Conservation (phyloP, 305 asterid species). For the Fraxinus platypoda region DNA sequence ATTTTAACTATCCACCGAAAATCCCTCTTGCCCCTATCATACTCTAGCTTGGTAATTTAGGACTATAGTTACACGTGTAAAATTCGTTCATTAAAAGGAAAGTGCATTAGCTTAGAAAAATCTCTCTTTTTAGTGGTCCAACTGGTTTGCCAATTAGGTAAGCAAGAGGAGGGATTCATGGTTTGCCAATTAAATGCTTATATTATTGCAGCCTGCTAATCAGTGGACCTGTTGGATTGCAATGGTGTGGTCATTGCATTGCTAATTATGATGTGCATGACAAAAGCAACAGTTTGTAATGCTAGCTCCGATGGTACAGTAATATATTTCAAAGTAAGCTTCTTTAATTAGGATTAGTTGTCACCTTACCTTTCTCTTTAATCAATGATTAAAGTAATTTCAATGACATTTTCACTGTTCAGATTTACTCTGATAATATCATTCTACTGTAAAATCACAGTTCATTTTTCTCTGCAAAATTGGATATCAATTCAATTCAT, state of each 20-base stretch:
- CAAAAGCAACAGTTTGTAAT: slow-evolving; percentile 37
- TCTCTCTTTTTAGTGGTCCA: slow-evolving; percentile 16
- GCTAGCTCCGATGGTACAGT: slow-evolving; percentile 19
- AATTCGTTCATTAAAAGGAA: neutral
- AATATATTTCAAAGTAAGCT: slow-evolving; percentile 16
- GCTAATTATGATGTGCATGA: slow-evolving; percentile 62
- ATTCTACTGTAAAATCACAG: neutral
- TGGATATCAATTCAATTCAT: neutral
- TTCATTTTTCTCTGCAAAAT: neutral
- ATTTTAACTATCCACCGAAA: neutral
- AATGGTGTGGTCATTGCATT: slow-evolving; percentile 42
- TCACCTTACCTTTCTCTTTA: slow-evolving; percentile 55
- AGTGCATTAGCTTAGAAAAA: neutral
- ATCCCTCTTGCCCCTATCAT: neutral
- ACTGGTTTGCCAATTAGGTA: slow-evolving; percentile 26
- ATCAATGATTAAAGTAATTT: slow-evolving; percentile 30
- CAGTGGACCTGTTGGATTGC: slow-evolving; percentile 49
- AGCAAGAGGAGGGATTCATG: slow-evolving; percentile 26
- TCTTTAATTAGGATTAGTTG: slow-evolving; percentile 35
- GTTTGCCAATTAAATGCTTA: slow-evolving; percentile 27
- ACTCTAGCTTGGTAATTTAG: neutral
- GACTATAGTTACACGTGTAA: neutral
- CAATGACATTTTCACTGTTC: neutral
- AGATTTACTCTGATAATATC: neutral
- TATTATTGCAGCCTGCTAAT: slow-evolving; percentile 46